Conservation (phyloP, 345 rosid species). For the Theobroma cacao region DNA sequence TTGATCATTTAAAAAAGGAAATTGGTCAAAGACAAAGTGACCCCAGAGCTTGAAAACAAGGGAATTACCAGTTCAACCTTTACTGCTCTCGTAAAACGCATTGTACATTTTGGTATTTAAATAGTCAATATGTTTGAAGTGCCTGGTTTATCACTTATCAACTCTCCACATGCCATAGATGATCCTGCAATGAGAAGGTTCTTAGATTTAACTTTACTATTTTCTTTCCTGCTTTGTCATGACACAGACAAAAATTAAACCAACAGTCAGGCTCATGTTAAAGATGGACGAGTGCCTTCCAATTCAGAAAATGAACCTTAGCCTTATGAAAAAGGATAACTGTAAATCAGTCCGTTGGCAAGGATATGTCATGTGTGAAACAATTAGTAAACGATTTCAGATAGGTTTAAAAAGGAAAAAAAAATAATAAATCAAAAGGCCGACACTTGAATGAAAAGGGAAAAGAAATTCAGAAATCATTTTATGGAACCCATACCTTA, state of each 20-base stretch:
- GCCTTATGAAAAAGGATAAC: neutral
- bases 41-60: too few species aligned
- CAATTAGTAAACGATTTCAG: neutral
- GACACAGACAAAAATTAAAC: too few species aligned
- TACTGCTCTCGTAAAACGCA: neutral
- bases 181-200: neutral
- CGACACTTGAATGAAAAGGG: neutral
- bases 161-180: neutral
- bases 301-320: neutral
- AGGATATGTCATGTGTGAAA: neutral
- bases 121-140: neutral
- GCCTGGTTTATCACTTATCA: neutral
- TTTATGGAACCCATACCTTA: conserved; percentile 22
- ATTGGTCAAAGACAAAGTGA: too few species aligned
- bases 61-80: neutral
- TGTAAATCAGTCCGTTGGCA: neutral
- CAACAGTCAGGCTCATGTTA: too few species aligned
- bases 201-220: neutral
- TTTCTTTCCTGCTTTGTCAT: too few species aligned
- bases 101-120: neutral
- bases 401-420: neutral
- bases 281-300: neutral
- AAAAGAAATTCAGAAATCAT: conserved; percentile 21
- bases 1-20: too few species aligned
- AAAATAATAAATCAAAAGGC: neutral